These are phyloP conservation scores for Cenchrus purpureus DNA, from an alignment of 176 grass and related monocot species.

Conservation along the genomic window DNA sequence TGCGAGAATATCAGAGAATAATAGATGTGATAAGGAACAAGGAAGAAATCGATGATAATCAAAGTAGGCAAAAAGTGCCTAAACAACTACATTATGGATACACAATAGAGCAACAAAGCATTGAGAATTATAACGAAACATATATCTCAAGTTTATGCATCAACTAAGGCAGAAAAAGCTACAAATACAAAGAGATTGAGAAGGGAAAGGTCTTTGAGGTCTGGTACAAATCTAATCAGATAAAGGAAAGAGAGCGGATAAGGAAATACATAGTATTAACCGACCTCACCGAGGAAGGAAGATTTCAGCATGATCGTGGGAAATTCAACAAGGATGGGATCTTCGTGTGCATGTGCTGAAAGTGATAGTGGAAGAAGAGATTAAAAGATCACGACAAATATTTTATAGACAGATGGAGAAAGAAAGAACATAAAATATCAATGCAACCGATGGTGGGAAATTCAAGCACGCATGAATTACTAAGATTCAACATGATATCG, in stretches of 20 bases:
- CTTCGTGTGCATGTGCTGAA: not conserved
- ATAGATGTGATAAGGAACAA: not conserved
- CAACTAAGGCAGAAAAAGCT: not conserved
- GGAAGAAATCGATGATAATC: not conserved
- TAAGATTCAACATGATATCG: not conserved
- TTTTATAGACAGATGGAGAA: not conserved
- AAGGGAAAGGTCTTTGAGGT: not conserved
- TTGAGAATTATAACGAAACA: not conserved
- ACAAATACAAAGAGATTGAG: no score
- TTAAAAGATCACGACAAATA: not conserved
- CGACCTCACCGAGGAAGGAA: rapidly evolving
- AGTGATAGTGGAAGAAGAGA: not conserved
- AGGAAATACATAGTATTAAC: not conserved
- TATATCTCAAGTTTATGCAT: not conserved
- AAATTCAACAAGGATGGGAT: not conserved
- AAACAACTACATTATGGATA: not conserved
- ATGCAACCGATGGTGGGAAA: no score
- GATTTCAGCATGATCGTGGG: not conserved
- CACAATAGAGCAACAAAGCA: not conserved
- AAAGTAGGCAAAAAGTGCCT: rapidly evolving
- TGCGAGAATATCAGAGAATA: not conserved
- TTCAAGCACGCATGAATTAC: not conserved
- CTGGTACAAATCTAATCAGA: not conserved
- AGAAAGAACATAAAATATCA: not conserved
- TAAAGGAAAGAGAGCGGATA: rapidly evolving